Percentiles rank a stretch among this genome's conserved stretches.
Conservation (phyloP, 2,329 filamentous ascomycete genomes). For the Falciphora oryzae region DNA sequence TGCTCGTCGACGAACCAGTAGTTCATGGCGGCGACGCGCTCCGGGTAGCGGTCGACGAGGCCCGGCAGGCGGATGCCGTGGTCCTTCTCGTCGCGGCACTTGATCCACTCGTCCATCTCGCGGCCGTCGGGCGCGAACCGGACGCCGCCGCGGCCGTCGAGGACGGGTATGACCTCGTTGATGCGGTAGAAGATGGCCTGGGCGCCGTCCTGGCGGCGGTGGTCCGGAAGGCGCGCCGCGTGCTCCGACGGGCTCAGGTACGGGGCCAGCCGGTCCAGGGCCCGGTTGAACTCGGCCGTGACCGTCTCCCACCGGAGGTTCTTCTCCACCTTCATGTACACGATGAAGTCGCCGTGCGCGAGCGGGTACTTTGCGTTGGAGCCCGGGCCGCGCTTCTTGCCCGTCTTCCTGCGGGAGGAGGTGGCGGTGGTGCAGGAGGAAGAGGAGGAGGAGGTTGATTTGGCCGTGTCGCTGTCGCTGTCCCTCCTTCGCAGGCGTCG, state of each 20-base stretch:
- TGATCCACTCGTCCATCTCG: neutral
- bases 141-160: conserved; percentile 2
- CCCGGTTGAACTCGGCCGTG: neutral
- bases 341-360: conserved; percentile 3
- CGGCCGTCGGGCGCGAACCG: conserved; percentile 1
- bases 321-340: conserved; percentile 8
- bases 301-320: conserved; percentile 1
- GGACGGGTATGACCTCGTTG: conserved; percentile 6
- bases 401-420: too few species aligned
- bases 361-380: conserved; percentile 5
- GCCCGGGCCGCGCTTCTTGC: neutral
- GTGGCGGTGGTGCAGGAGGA: too few species aligned
- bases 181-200: conserved; percentile 6
- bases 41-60: conserved; percentile 20
- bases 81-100: conserved; percentile 2
- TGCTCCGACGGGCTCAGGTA: conserved; percentile 5
- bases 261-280: neutral
- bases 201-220: conserved; percentile 6
- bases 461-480: neutral
- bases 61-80: conserved; percentile 25
- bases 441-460: neutral
- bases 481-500: neutral
- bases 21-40: conserved; percentile 18
- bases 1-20: conserved; percentile 21
- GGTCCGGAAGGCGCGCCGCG: neutral